These are phyloP conservation scores for Francoa sonchifolia DNA, from an alignment of 441 rosid genomes.

Conservation along the genomic window DNA sequence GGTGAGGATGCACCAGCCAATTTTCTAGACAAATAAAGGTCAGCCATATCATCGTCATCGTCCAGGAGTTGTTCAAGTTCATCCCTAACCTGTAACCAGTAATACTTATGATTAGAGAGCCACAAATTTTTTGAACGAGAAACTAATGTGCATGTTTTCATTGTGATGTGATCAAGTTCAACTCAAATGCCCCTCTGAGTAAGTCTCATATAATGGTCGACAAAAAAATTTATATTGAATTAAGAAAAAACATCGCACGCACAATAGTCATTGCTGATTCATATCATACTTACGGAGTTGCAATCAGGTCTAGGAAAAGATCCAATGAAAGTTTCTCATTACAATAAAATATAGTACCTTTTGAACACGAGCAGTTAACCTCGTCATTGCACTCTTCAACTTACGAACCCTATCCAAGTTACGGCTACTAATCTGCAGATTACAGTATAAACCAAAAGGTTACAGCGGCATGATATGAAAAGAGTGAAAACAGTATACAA, in stretches of 20 bases:
- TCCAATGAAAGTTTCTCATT: neutral
- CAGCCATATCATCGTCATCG: slow-evolving; percentile 98
- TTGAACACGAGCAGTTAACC: slow-evolving; percentile 89
- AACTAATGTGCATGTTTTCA: neutral
- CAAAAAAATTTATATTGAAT: too few species aligned
- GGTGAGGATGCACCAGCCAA: slow-evolving; percentile 55
- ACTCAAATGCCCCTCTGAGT: too few species aligned
- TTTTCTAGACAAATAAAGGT: slow-evolving; percentile 86
- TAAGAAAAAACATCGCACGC: too few species aligned
- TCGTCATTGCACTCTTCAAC: slow-evolving; percentile 93
- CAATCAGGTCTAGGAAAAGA: too few species aligned
- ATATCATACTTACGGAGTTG: too few species aligned
- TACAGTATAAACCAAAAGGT: neutral
- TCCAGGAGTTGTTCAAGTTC: slow-evolving; percentile 89
- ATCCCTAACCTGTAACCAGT: slow-evolving; percentile 65
- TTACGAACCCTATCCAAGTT: slow-evolving; percentile 93
- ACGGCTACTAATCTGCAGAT: slow-evolving; percentile 80
- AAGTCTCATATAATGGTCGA: too few species aligned
- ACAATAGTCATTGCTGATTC: too few species aligned
- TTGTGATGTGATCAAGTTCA: neutral
- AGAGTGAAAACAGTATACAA: slow-evolving; percentile 1
- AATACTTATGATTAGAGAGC: slow-evolving; percentile 1
- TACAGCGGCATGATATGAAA: neutral
- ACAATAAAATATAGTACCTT: slow-evolving; percentile 31
- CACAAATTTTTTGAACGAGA: neutral